Evolutionary conservation across 1,139 yeast species (phyloP), one percentile per base, ranked within the genome.

Genomic region (Debaryomyces sp.): DNA sequence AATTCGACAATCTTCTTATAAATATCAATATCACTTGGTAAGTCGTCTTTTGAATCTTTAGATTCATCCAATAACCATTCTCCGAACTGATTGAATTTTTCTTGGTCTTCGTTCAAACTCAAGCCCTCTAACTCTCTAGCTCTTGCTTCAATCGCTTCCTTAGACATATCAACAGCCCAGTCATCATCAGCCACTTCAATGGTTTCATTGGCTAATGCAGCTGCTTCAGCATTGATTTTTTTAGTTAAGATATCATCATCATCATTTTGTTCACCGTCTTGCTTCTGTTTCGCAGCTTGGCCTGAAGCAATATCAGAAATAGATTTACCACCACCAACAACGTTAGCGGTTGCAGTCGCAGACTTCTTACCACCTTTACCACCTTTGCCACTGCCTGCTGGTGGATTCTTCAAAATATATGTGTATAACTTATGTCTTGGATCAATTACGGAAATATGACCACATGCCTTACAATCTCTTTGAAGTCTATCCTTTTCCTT

Each of bases 381-480:
- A 46, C 71, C 67, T 68, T 85, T 85, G 64, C 77, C 76, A 44
- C 72, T 67, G 41, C 77, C 71, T 48, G 82, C 82, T 47, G 98
- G 98, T 36, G 98, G 98, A 71, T 94, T 91, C 77, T 94, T 95
- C 67, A 89, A 74, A 59, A 94, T 92, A 68, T 82, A 95, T 7
- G 96, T 78, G 32, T 92, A 82, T 59, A 94, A 80, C 73, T 89
- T 92, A 69, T 89, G 95, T 68, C 95, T 83, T 56, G 91, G 86
- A 63, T 92, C 97, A 61, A 92, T 82, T 48, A 77, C 78, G 27
- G 96, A 84, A 66, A 92, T 82, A 68, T 86, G 85, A 72, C 99
- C 99, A 80, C 99, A 94, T 27, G 99, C 99, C 71, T 94, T 94
- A 80, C 99, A 94, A 70, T 94, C 98, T 71, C 94, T 85, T 62